These are phyloP conservation scores for Pichia sp. DNA, from an alignment of 1,139 yeast genomes.

Conservation along the genomic window DNA sequence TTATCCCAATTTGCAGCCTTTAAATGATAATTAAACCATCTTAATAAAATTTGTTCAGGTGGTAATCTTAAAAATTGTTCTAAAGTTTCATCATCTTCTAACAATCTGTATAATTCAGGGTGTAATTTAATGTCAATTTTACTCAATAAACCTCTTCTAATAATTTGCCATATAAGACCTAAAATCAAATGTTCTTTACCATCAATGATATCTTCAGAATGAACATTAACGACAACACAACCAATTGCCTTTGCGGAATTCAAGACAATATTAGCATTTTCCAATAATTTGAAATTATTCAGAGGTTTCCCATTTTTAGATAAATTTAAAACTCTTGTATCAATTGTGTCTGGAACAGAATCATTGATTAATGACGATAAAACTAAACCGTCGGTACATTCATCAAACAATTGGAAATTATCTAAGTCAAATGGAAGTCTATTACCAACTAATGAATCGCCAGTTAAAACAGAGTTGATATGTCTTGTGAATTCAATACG, in stretches of 20 bases:
- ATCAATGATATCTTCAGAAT: constrained; percentile 93
- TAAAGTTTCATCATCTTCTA: constrained; percentile 94
- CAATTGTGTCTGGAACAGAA: constrained; percentile 96
- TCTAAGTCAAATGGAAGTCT: constrained; percentile 91
- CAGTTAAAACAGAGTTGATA: constrained; percentile 83
- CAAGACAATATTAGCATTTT: constrained; percentile 94
- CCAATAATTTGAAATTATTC: constrained; percentile 92
- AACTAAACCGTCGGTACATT: constrained; percentile 91
- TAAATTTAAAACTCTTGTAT: constrained; percentile 89
- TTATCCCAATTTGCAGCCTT: constrained; percentile 90
- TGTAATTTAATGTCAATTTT: constrained; percentile 94
- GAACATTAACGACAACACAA: constrained; percentile 95
- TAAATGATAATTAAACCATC: constrained; percentile 97
- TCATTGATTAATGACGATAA: constrained; percentile 91
- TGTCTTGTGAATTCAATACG: constrained; percentile 93
- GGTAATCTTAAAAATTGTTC: constrained; percentile 95
- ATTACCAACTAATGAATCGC: constrained; percentile 81
- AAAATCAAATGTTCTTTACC: constrained; percentile 94
- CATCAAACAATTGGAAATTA: constrained; percentile 92
- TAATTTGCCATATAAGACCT: constrained; percentile 97
- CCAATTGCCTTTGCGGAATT: constrained; percentile 99
- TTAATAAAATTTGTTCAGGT: constrained; percentile 91
- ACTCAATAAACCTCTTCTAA: constrained; percentile 87
- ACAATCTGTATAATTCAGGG: constrained; percentile 89
- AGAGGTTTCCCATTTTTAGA: constrained; percentile 78